These are phyloP conservation scores for Alternaria incomplexa DNA, from an alignment of 2,329 filamentous ascomycete species.

Conservation along the genomic window DNA sequence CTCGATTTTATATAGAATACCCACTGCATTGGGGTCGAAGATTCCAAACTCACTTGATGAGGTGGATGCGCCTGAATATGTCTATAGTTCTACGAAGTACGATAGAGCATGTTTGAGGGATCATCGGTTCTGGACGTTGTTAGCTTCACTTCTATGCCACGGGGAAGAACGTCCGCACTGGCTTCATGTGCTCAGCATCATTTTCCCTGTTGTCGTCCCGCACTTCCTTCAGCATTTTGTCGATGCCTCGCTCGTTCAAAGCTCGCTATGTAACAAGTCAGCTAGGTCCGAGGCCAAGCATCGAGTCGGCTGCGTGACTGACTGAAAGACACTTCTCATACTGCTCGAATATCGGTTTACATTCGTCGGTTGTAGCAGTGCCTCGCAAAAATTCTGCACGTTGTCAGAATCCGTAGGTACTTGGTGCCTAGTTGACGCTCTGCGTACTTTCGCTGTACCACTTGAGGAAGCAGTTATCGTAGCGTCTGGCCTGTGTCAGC, in stretches of 20 bases:
- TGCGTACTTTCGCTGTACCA: constrained; percentile 97
- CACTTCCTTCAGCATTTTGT: constrained; percentile 90
- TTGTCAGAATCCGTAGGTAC: not conserved
- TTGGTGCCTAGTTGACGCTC: not conserved
- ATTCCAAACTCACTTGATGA: not conserved
- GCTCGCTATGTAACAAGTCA: constrained; percentile 65
- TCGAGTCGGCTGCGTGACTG: constrained; percentile 38
- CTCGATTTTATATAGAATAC: not conserved
- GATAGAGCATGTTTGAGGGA: not conserved
- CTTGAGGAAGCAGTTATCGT: constrained; percentile 96
- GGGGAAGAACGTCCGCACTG: constrained; percentile 23
- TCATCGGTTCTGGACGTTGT: constrained; percentile 9
- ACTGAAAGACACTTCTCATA: constrained; percentile 89
- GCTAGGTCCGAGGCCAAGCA: not conserved
- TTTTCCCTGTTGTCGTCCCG: constrained; percentile 88
- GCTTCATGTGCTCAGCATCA: constrained; percentile 70
- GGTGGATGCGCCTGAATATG: not conserved
- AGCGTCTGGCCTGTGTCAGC: constrained; percentile 65
- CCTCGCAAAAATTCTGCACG: constrained; percentile 82
- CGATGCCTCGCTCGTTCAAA: constrained; percentile 87
- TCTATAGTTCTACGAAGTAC: not conserved
- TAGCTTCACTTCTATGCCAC: not conserved
- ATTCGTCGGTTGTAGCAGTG: constrained; percentile 83
- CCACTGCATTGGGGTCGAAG: not conserved
- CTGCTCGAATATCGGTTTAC: constrained; percentile 81